Base-by-base conservation (phyloP, 805 yeast species). In the Metschnikowia lachancei region DNA sequence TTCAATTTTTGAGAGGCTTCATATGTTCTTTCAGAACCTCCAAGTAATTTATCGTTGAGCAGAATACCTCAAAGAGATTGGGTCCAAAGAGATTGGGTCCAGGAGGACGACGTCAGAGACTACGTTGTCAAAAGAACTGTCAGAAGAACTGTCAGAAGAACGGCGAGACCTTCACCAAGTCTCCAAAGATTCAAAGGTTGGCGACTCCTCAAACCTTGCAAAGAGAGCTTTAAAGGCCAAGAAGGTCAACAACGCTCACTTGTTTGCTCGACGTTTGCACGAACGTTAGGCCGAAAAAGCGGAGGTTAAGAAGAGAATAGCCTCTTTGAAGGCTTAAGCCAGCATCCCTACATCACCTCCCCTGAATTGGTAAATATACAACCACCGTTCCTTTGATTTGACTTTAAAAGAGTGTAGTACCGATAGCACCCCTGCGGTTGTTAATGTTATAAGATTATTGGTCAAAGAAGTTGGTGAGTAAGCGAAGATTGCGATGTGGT, bases 121-220 rank as follows among this genome's bases (percentile, higher is more conserved):
- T 94, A 82, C 77, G 99, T 94, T 65, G 84, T 94, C n/a, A n/a
- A n/a, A n/a, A n/a, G n/a, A n/a, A n/a, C n/a, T n/a, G n/a, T n/a
- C 72, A 94, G 98, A 83, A 91, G 99, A 81, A 97, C 92, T 76
- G 85, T 94, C 63, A 85, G 80, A 95, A 94, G 85, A 95, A 95
- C 81, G 97, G 91, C 69, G 89, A 88, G 85, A 84, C 89, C 70
- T 94, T 87, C 91, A 88, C 98, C 79, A 94, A 94, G 87, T 98
- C 99, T 71, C 99, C 99, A 81, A 92, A 87, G 87, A 92, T 94
- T 81, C 99, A 94, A 82, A 89, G 99, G 80, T 86, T 94, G 70
- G 95, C 94, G 62, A 94, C 99, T 69, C 99, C 99, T 75, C 97
- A 94, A 81, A 86, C 89, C 71, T 83, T 94, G 76, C 98, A 92